Evolutionary conservation across 805 yeast genomes (phyloP).

Genomic region (Wickerhamiella slavikovae): DNA sequence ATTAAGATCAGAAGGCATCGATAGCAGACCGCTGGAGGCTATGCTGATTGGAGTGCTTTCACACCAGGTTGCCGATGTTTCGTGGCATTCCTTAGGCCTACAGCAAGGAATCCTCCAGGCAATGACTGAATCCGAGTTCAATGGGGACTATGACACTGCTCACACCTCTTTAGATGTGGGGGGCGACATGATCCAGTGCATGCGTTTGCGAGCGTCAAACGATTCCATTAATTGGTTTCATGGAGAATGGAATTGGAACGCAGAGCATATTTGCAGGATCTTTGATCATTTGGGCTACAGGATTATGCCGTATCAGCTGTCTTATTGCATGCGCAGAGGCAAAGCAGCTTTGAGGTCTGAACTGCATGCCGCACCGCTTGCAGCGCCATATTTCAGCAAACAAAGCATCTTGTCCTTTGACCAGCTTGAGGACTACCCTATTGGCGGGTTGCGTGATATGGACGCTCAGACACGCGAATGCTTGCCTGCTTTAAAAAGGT

Average conservation of each 20-base stretch:
- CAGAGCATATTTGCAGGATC: conserved; percentile 24
- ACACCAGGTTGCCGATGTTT: conserved; percentile 43
- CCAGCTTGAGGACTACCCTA: conserved; percentile 25
- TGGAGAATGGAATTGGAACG: conserved; percentile 21
- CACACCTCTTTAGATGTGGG: conserved; percentile 37
- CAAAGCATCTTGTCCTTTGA: conserved; percentile 27
- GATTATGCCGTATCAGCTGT: conserved; percentile 19
- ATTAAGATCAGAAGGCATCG: conserved; percentile 10
- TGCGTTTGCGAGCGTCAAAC: conserved; percentile 19
- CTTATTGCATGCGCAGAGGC: conserved; percentile 36
- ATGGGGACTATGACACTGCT: conserved; percentile 27
- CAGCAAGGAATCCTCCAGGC: conserved; percentile 34
- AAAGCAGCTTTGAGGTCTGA: conserved; percentile 31
- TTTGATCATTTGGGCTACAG: conserved; percentile 21
- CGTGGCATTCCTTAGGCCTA: conserved; percentile 45
- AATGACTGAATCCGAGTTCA: conserved; percentile 33
- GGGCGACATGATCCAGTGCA: conserved; percentile 36
- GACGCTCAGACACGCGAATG: conserved; percentile 23
- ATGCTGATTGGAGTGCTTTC: conserved; percentile 37
- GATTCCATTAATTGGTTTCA: conserved; percentile 14
- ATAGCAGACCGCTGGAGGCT: conserved; percentile 21
- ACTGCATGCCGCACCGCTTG: conserved; percentile 16
- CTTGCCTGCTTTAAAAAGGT: conserved; percentile 18
- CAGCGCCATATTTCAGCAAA: conserved; percentile 16
- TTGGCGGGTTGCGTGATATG: conserved; percentile 35